Conservation (phyloP, 176 grass and related monocot species). For the Cymbopogon citratus region DNA sequence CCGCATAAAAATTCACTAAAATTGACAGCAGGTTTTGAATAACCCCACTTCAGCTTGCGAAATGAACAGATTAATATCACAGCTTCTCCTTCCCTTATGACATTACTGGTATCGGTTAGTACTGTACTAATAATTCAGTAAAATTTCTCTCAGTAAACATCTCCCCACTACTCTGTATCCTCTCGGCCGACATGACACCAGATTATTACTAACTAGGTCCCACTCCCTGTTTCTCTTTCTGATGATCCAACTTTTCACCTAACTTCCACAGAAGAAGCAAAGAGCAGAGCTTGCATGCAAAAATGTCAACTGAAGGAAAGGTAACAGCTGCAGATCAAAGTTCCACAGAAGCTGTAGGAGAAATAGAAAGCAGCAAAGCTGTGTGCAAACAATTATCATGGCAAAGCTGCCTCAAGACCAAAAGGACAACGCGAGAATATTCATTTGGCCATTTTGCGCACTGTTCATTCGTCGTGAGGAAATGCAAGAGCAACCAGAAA, state of each 20-base stretch:
- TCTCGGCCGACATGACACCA: not conserved
- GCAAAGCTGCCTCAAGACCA: not conserved
- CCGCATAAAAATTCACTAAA: not conserved
- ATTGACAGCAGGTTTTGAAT: not conserved
- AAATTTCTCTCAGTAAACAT: not conserved
- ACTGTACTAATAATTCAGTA: not conserved
- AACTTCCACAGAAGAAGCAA: conserved; percentile 29
- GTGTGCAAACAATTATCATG: not conserved
- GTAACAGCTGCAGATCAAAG: not conserved
- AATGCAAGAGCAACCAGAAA: too few species aligned
- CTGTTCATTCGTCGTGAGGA: not conserved
- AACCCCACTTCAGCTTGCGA: not conserved
- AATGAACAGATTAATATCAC: not conserved
- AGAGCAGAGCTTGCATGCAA: not conserved
- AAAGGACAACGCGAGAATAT: not conserved
- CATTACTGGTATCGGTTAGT: not conserved
- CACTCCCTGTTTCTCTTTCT: not conserved
- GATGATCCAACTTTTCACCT: conserved; percentile 34
- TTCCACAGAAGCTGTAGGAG: not conserved
- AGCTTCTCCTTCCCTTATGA: not conserved
- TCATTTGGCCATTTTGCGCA: not conserved
- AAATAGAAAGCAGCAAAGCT: not conserved
- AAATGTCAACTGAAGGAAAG: conserved; percentile 9
- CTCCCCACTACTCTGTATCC: not conserved
- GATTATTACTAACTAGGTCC: not conserved